Conservation (phyloP, 371 early-diverging fungal genomes). For the Mucor circinelloides region DNA sequence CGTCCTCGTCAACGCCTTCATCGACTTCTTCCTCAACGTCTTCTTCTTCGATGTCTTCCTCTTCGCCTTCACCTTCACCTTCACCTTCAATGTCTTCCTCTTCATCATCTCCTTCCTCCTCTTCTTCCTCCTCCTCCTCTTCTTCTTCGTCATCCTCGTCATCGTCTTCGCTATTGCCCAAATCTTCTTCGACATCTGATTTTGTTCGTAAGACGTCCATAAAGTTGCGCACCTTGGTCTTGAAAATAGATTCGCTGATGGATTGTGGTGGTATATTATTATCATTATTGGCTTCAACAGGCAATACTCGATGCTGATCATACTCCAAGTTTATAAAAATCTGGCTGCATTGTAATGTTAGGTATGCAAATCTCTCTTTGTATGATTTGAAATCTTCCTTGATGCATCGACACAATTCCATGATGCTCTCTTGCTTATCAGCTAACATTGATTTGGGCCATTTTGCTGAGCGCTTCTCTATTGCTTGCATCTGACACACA, state of each 20-base stretch:
- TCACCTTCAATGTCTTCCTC: neutral
- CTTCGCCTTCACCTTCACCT: slow-evolving; percentile 11
- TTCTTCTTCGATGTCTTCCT: slow-evolving; percentile 13
- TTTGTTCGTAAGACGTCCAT: slow-evolving; percentile 17
- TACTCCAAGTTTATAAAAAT: neutral
- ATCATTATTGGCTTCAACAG: neutral
- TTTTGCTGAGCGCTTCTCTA: slow-evolving; percentile 15
- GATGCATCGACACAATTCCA: slow-evolving; percentile 12
- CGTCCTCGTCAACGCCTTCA: neutral
- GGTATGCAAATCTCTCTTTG: slow-evolving; percentile 15
- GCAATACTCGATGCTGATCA: neutral
- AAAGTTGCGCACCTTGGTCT: slow-evolving; percentile 28
- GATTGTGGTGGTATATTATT: neutral
- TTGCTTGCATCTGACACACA: slow-evolving; percentile 21
- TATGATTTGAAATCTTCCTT: slow-evolving; percentile 17
- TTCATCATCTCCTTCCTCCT: slow-evolving; percentile 14
- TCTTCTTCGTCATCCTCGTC: slow-evolving; percentile 22
- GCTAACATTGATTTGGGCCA: slow-evolving; percentile 7
- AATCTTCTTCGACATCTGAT: slow-evolving; percentile 22
- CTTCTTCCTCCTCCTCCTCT: neutral
- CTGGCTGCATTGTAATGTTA: slow-evolving; percentile 5
- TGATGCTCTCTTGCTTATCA: slow-evolving; percentile 8
- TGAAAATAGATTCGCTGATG: slow-evolving; percentile 27
- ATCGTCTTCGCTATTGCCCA: slow-evolving; percentile 21
- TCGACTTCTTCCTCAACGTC: neutral